A percentile compares a stretch with the other conserved stretches of the same genome.
These are phyloP conservation scores for Bombardia bombarda DNA, from an alignment of 495 filamentous ascomycete genomes.

Conservation along the genomic window DNA sequence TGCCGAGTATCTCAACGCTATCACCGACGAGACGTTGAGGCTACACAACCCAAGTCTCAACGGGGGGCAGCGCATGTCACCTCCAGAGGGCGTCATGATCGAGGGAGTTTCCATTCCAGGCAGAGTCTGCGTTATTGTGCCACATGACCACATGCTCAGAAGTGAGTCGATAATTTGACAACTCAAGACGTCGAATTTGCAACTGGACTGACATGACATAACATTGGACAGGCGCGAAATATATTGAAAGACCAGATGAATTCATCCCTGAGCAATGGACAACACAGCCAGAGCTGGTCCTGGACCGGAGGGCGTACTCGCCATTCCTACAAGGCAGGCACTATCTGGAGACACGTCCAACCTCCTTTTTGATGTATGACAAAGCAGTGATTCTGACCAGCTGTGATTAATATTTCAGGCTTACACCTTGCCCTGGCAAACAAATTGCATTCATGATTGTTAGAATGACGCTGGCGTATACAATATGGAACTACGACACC, in stretches of 20 bases:
- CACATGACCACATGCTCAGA: slow-evolving; percentile 32
- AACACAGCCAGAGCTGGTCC: slow-evolving; percentile 33
- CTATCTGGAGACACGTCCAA: no score
- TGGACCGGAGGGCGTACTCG: slow-evolving; percentile 37
- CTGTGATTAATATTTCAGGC: neutral
- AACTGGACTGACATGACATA: no score
- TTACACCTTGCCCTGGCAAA: slow-evolving; percentile 18
- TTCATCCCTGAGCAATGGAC: slow-evolving; percentile 49
- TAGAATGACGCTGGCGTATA: slow-evolving; percentile 17
- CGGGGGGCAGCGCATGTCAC: slow-evolving; percentile 35
- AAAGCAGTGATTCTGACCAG: no score
- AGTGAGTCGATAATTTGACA: slow-evolving; percentile 2
- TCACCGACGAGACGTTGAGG: slow-evolving; percentile 49
- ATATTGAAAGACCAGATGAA: slow-evolving; percentile 1
- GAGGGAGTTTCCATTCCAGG: slow-evolving; percentile 40
- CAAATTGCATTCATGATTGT: slow-evolving; percentile 22
- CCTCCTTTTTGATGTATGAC: no score
- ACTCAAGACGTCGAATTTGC: no score
- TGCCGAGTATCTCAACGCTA: slow-evolving; percentile 31
- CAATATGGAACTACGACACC: slow-evolving; percentile 8
- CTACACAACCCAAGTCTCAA: slow-evolving; percentile 44
- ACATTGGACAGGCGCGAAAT: slow-evolving; percentile 5
- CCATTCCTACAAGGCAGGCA: slow-evolving; percentile 34
- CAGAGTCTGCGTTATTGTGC: slow-evolving; percentile 29
- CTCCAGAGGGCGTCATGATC: slow-evolving; percentile 38